These are phyloP conservation scores for Rickenella mellea DNA, from an alignment of 768 basidiomycete genomes.

Conservation along the genomic window DNA sequence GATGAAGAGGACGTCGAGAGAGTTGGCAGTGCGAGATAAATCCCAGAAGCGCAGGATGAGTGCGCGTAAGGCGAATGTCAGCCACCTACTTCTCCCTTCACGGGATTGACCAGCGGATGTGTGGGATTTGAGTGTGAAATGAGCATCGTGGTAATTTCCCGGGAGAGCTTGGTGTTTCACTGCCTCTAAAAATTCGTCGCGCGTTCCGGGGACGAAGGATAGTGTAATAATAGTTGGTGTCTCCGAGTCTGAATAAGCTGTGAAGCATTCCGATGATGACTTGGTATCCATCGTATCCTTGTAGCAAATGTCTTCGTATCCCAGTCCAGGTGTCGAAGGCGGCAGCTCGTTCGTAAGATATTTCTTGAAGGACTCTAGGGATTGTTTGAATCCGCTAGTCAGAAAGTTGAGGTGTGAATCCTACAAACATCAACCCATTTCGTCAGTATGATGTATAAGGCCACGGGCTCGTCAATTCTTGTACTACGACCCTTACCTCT, in stretches of 20 bases:
- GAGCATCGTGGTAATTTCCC: conserved; percentile 44
- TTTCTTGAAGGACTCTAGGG: too few relatives aligned
- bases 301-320: too few relatives aligned
- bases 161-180: conserved; percentile 32
- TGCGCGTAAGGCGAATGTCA: conserved; percentile 75
- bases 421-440: too few relatives aligned
- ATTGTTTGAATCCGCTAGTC: too few relatives aligned
- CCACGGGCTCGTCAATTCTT: too few relatives aligned
- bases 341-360: neutral
- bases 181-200: conserved; percentile 40
- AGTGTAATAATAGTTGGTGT: conserved; percentile 43
- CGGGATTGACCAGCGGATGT: conserved; percentile 5
- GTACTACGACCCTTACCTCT: conserved; percentile 15
- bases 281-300: too few relatives aligned
- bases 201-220: conserved; percentile 37
- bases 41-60: conserved; percentile 79
- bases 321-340: too few relatives aligned
- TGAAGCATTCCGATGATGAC: too few relatives aligned
- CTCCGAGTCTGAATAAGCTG: too few relatives aligned
- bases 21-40: conserved; percentile 87
- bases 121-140: conserved; percentile 20
- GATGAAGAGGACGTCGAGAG: conserved; percentile 91
- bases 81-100: conserved; percentile 37
- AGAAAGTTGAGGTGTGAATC: too few relatives aligned
- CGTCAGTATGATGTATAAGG: too few relatives aligned